phyloP scores from a whole-genome alignment of 108 stramenopile species.

The Thalassiosira profunda region DNA sequence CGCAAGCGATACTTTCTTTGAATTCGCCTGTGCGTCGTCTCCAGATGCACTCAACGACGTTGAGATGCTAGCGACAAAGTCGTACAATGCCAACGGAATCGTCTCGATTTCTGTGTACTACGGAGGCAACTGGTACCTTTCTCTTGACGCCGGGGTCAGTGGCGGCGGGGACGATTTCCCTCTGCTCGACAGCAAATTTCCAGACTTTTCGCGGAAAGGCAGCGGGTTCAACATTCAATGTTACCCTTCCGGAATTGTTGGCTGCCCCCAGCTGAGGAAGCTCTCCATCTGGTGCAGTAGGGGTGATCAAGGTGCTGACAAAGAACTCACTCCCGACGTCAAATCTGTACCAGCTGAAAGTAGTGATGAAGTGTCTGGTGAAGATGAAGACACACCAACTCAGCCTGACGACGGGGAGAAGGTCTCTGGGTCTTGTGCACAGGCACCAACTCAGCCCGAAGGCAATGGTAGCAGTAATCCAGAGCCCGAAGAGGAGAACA shows the following conservation, averaged over 20 bases:
- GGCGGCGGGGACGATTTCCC: conserved; percentile 62
- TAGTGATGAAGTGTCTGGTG: no score
- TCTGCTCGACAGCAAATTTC: conserved; percentile 73
- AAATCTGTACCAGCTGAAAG: neutral
- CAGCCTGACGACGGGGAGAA: no score
- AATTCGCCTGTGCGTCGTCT: conserved; percentile 49
- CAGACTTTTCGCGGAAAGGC: conserved; percentile 57
- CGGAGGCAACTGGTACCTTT: conserved; percentile 59
- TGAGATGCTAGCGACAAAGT: conserved; percentile 55
- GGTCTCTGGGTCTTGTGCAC: no score
- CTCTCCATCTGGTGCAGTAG: conserved; percentile 59
- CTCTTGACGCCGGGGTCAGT: conserved; percentile 40
- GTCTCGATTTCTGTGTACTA: conserved; percentile 69
- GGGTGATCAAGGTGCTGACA: no score
- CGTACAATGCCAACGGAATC: conserved; percentile 68
- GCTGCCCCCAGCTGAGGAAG: conserved; percentile 63
- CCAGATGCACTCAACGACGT: conserved; percentile 38
- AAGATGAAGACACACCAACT: no score
- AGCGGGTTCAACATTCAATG: conserved; percentile 56
- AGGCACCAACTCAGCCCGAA: no score
- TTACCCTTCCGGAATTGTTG: conserved; percentile 37
- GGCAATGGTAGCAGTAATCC: no score
- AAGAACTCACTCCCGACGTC: neutral
- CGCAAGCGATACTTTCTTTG: conserved; percentile 60
- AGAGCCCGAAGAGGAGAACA: no score